phyloP scores from a whole-genome alignment of 371 early-diverging fungal genomes.

The Syncephalastrum contaminatum region DNA sequence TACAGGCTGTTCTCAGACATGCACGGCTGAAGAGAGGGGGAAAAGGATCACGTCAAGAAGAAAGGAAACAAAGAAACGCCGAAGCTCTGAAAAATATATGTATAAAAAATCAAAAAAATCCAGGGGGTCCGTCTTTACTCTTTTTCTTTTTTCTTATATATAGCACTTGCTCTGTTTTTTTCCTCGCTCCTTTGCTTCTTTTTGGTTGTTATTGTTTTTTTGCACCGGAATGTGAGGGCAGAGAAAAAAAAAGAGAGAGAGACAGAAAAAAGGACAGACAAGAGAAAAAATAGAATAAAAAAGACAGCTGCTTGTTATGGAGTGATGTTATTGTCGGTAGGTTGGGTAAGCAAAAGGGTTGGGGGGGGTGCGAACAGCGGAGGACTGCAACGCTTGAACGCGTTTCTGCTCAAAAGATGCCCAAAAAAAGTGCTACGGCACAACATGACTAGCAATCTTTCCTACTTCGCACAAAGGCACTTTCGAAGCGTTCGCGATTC shows the following conservation, averaged over 20 bases:
- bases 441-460: too few relatives aligned
- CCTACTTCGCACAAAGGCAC: too few relatives aligned
- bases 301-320: neutral
- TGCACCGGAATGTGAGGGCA: too few relatives aligned
- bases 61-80: slow-evolving; percentile 11
- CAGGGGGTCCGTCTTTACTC: slow-evolving; percentile 1
- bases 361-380: too few relatives aligned
- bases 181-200: neutral
- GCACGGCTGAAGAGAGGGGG: slow-evolving; percentile 5
- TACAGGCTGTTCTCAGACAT: slow-evolving; percentile 43
- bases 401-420: too few relatives aligned
- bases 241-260: neutral
- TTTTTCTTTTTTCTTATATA: neutral
- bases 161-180: neutral
- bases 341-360: too few relatives aligned
- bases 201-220: slow-evolving; percentile 2
- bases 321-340: neutral
- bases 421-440: too few relatives aligned
- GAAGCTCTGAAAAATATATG: too few relatives aligned
- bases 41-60: slow-evolving; percentile 10
- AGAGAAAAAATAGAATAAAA: neutral
- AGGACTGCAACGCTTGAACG: too few relatives aligned
- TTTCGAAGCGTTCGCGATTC: too few relatives aligned
- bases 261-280: neutral
- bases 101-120: slow-evolving; percentile 1